These are phyloP conservation scores for Blastomyces silverae DNA, from an alignment of 2,329 filamentous ascomycete species.

Conservation along the genomic window DNA sequence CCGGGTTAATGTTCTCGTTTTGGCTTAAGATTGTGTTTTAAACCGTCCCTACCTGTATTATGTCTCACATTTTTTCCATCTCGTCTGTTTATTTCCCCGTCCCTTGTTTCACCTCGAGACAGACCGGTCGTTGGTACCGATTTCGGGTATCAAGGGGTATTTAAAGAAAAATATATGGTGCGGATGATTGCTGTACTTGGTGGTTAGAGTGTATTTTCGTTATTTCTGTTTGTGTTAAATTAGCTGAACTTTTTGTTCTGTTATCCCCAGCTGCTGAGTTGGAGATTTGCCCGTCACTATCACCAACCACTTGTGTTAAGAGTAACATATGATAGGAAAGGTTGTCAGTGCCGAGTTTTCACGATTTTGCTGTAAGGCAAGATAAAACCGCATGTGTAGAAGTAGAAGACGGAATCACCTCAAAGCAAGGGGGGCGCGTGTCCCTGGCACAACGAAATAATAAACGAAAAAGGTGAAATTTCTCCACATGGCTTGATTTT, in stretches of 20 bases:
- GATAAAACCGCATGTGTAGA: neutral
- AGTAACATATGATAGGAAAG: neutral
- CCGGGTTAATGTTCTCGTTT: neutral
- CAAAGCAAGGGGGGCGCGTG: neutral
- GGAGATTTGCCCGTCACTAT: neutral
- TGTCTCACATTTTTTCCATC: neutral
- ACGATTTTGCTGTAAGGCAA: neutral
- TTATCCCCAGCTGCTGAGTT: neutral
- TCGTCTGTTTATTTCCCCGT: neutral
- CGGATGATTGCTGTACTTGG: neutral
- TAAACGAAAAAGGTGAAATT: constrained; percentile 15
- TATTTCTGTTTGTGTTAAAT: neutral
- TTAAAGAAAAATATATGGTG: neutral
- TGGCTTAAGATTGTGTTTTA: neutral
- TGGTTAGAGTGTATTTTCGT: neutral
- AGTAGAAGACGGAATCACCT: neutral
- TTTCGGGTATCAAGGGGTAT: constrained; percentile 9
- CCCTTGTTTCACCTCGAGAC: neutral
- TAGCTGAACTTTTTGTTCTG: neutral
- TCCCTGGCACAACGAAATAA: too few relatives aligned
- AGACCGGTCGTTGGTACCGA: constrained; percentile 8
- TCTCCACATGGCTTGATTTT: constrained; percentile 21
- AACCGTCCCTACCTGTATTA: constrained; percentile 10
- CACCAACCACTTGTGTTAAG: neutral
- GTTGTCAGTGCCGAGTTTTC: neutral